Base-by-base conservation (phyloP, 2,329 filamentous ascomycete species). In the Fusarium ambrosium region DNA sequence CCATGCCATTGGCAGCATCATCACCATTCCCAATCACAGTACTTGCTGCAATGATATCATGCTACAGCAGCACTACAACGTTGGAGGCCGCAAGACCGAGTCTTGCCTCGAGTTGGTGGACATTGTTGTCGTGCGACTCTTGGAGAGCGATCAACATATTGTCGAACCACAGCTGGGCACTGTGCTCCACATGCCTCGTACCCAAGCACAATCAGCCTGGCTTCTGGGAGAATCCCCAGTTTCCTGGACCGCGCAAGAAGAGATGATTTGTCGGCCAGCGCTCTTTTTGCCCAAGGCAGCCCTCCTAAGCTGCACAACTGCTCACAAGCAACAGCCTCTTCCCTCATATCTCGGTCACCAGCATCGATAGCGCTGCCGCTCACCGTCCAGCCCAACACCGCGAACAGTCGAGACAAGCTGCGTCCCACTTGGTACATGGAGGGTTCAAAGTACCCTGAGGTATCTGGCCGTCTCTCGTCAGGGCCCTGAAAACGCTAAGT, bases 31-130 rank as follows among this genome's bases (percentile, higher is more conserved):
- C 58, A 51, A 39, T 39, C 36, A 60, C 37, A 67, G 45, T 41
- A 66, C 67, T 64, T 48, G 62, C 67, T 62, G 68, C 62, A 66
- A 80, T 82, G 81, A 82, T 81, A 82, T 82, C 80, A 82, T 81
- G 68, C 58, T 70, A 80, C 79, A 79, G 72, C 37, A 74, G 53
- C 61, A 41, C 60, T 68, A 58, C 64, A 75, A 76, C 74, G 66
- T 76, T 71, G 55, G 62, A 66, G 62, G 62, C 70, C 66, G 69
- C 72, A 70, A 71, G 66, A 36, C 65, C 62, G 71, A 70, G 43
- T 66, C 60, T 67, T 60, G 32, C 36, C 63, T 64, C 29, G 60
- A 68, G 58, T 62, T 74, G 63, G 63, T 70, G 66, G 77, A 65
- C 60, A 70, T 53, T 64, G 64, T 73, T 76, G 77, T 79, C 77